Evolutionary conservation across 73 alveolate species (phyloP).

Genomic region (Paramecium sexaurelia): DNA sequence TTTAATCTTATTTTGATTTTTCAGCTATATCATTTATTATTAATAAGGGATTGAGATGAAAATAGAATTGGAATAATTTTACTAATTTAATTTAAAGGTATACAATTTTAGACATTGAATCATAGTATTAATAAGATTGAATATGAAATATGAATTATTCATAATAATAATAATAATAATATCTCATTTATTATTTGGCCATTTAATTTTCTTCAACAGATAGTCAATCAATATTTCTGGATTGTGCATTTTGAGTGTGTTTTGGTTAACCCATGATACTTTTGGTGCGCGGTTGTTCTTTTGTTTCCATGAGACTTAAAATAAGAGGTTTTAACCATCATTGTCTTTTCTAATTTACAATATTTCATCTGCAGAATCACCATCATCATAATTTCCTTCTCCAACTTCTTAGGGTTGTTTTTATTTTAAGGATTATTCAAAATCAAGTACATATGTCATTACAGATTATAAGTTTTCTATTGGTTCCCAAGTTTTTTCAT

Average conservation of each 20-base stretch:
- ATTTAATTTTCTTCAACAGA: conserved; percentile 14
- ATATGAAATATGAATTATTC: conserved; percentile 2
- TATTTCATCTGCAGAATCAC: conserved; percentile 56
- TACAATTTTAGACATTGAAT: no score
- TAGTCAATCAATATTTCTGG: conserved; percentile 27
- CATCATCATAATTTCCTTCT: conserved; percentile 41
- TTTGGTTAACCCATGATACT: not conserved
- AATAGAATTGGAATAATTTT: no score
- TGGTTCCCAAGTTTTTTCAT: conserved; percentile 54
- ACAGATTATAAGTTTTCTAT: conserved; percentile 6
- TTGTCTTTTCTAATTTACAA: not conserved
- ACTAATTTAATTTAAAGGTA: no score
- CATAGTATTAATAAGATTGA: no score
- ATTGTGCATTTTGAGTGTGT: not conserved
- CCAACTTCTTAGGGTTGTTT: not conserved
- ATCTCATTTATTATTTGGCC: conserved; percentile 42
- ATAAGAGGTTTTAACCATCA: conserved; percentile 6
- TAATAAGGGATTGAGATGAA: no score
- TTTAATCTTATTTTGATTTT: no score
- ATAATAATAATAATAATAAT: not conserved
- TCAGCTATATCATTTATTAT: no score
- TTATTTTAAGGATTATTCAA: not conserved
- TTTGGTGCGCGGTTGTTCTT: not conserved
- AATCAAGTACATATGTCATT: not conserved
- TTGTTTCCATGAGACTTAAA: not conserved